These are phyloP conservation scores for Hortaea werneckii DNA, from an alignment of 2,329 filamentous ascomycete genomes.

Conservation along the genomic window DNA sequence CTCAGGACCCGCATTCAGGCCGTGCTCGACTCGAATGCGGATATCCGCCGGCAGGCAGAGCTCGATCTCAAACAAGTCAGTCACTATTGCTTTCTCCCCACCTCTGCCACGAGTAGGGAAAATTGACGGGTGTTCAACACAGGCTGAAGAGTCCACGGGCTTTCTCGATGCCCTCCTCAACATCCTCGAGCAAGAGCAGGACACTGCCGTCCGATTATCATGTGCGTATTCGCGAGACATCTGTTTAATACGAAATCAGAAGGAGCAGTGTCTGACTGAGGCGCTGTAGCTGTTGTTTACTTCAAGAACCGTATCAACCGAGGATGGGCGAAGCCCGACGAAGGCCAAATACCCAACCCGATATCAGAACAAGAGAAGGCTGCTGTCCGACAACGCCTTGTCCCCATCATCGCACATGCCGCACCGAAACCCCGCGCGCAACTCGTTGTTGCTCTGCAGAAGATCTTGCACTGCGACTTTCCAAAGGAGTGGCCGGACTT, in stretches of 20 bases:
- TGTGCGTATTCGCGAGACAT: slow-evolving; percentile 46
- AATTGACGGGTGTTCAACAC: not conserved
- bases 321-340: slow-evolving; percentile 75
- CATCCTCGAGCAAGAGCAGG: slow-evolving; percentile 81
- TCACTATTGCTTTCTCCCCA: slow-evolving; percentile 3
- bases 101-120: not conserved
- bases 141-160: slow-evolving; percentile 84
- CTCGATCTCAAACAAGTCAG: slow-evolving; percentile 72
- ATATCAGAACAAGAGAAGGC: slow-evolving; percentile 84
- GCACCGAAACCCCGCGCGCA: slow-evolving; percentile 78
- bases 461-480: slow-evolving; percentile 93
- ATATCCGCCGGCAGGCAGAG: slow-evolving; percentile 67
- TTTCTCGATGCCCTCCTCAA: slow-evolving; percentile 87
- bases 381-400: slow-evolving; percentile 74
- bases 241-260: slow-evolving; percentile 9
- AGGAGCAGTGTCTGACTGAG: slow-evolving; percentile 15
- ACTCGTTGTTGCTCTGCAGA: slow-evolving; percentile 86
- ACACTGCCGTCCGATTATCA: slow-evolving; percentile 72
- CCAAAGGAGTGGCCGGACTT: slow-evolving; percentile 90
- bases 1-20: slow-evolving; percentile 68
- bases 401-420: slow-evolving; percentile 71
- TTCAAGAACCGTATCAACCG: slow-evolving; percentile 95
- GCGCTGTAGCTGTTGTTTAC: slow-evolving; percentile 72
- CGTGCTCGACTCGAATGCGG: slow-evolving; percentile 64
- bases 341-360: slow-evolving; percentile 49